Conservation (phyloP, 495 filamentous ascomycete genomes). For the Penicillium psychrofluorescens region DNA sequence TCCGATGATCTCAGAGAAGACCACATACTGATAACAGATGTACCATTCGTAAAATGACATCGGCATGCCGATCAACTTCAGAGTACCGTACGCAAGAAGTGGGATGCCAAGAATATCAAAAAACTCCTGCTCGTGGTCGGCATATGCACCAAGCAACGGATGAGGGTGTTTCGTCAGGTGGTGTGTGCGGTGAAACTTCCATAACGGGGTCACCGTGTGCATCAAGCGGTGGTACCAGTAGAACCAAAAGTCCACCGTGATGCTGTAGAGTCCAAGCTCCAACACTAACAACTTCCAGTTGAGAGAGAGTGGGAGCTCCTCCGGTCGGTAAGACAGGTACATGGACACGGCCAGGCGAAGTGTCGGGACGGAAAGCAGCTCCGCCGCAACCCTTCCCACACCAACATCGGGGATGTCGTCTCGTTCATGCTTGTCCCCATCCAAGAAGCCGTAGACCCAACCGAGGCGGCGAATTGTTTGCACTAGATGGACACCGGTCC, state of each 20-base stretch:
- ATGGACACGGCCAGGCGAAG: conserved; percentile 10
- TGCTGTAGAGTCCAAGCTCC: conserved; percentile 23
- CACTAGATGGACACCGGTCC: conserved; percentile 12
- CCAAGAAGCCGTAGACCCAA: conserved; percentile 13
- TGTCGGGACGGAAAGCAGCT: conserved; percentile 6
- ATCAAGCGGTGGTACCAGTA: conserved; percentile 26
- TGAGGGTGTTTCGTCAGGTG: conserved; percentile 33
- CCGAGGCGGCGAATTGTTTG: conserved; percentile 16
- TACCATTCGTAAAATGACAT: conserved; percentile 34
- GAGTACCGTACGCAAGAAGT: conserved; percentile 19
- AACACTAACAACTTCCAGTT: conserved; percentile 35
- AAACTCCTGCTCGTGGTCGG: conserved; percentile 29
- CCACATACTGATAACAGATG: conserved; percentile 27
- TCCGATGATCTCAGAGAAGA: conserved; percentile 25
- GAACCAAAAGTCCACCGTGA: conserved; percentile 33
- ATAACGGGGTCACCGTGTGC: conserved; percentile 23
- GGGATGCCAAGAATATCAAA: conserved; percentile 27
- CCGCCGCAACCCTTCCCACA: conserved; percentile 7
- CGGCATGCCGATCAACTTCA: conserved; percentile 23
- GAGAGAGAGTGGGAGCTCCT: conserved; percentile 22
- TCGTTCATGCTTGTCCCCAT: conserved; percentile 16
- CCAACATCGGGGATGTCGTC: conserved; percentile 17
- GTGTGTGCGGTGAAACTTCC: conserved; percentile 32
- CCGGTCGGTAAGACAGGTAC: conserved; percentile 9
- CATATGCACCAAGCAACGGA: conserved; percentile 25